phyloP scores from a whole-genome alignment of 352 stramenopile genomes.

The Globisporangium echinulatum region DNA sequence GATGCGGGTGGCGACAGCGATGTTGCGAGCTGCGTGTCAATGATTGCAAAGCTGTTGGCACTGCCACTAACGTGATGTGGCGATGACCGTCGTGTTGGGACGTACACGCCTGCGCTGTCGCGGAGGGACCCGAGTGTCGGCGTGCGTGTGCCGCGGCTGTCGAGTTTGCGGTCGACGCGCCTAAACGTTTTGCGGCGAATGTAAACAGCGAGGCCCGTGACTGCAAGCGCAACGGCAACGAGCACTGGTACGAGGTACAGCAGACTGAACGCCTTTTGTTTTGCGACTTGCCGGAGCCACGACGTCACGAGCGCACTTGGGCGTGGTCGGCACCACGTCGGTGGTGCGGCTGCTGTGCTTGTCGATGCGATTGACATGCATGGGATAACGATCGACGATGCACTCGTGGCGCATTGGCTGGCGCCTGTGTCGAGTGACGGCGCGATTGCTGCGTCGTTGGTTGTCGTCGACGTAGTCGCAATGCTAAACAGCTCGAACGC shows the following conservation, averaged over 20 bases:
- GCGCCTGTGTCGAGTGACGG: too few relatives aligned
- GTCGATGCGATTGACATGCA: not conserved
- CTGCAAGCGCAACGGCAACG: constrained; percentile 15
- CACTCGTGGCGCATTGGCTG: not conserved
- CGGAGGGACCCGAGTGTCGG: constrained; percentile 1
- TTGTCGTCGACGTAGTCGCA: constrained; percentile 5
- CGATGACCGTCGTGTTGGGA: not conserved
- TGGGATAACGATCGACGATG: constrained; percentile 4
- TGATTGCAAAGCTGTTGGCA: too few relatives aligned
- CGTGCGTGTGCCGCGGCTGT: not conserved
- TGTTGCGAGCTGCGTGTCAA: not conserved
- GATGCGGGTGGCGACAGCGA: not conserved
- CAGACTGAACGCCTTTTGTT: constrained; percentile 13
- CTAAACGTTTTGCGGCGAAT: constrained; percentile 20
- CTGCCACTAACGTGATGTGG: not conserved
- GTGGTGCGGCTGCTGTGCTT: not conserved
- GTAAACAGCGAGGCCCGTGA: constrained; percentile 14
- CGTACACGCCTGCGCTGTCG: constrained; percentile 1
- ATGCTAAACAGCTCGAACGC: not conserved
- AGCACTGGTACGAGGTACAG: constrained; percentile 26
- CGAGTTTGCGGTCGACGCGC: constrained; percentile 4
- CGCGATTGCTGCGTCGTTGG: not conserved
- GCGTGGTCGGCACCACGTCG: constrained; percentile 21
- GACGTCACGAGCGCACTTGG: constrained; percentile 24
- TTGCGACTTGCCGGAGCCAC: constrained; percentile 24